Conservation (phyloP, 768 basidiomycete genomes). For the Kwoniella dejecticola region DNA sequence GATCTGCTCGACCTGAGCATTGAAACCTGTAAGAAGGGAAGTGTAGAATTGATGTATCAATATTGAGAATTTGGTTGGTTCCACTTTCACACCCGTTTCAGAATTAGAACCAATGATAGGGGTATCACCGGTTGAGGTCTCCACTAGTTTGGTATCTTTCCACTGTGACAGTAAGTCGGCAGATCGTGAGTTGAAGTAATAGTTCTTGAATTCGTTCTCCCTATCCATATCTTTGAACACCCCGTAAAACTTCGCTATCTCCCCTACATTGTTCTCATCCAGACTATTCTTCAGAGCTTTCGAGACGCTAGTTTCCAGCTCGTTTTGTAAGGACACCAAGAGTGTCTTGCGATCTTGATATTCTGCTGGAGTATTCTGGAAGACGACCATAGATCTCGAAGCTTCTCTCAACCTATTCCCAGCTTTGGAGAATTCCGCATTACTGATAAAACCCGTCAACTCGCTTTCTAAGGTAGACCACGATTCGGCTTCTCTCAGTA, state of each 20-base stretch:
- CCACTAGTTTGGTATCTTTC: conserved; percentile 63
- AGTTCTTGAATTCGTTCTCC: conserved; percentile 87
- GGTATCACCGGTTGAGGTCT: conserved; percentile 20
- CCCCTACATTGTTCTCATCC: conserved; percentile 70
- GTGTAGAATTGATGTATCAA: conserved; percentile 77
- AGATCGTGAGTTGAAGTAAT: conserved; percentile 86
- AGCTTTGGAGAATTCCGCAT: conserved; percentile 79
- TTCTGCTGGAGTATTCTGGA: conserved; percentile 80
- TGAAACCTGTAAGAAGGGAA: conserved; percentile 67
- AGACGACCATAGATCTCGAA: conserved; percentile 82
- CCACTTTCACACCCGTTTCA: background rate
- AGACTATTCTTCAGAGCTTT: conserved; percentile 74
- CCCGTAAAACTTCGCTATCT: conserved; percentile 69
- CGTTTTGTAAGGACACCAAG: conserved; percentile 90
- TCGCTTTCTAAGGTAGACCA: conserved; percentile 96
- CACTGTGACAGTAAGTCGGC: conserved; percentile 68
- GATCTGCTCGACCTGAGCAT: conserved; percentile 71
- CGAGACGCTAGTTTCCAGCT: conserved; percentile 72
- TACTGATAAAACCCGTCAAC: conserved; percentile 77
- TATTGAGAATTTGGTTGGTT: conserved; percentile 59
- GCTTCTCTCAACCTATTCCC: conserved; percentile 91
- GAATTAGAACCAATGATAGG: background rate
- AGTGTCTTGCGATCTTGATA: conserved; percentile 82
- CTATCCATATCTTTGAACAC: conserved; percentile 91
- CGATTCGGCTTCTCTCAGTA: conserved; percentile 89